Evolutionary conservation across 495 filamentous ascomycete species (phyloP), one percentile per base, ranked within the genome.

Genomic region (Hypomontagnella submonticulosa): DNA sequence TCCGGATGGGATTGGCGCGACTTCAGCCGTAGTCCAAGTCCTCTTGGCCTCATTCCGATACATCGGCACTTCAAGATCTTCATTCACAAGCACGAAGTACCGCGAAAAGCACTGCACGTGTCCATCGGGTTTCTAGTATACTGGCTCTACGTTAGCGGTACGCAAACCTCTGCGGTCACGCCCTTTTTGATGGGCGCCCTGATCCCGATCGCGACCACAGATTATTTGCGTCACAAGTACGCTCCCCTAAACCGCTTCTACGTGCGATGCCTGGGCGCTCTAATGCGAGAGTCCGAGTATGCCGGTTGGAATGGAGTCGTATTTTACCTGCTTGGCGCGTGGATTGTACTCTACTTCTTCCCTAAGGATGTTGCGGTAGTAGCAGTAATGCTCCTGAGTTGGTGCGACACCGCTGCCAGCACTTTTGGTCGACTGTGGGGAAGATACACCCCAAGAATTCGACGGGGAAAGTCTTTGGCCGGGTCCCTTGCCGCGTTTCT

Each of bases 201-300:
- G 5, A 81, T 99, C n/a, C 96, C 95, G 6, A 95, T 98, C 72
- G 88, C 89, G 34, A 82, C 82, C n/a, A 85, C 87, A 15, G 95
- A 99, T 71, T 75, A 92, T 47, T 73, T 95, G 46, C 92, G 95
- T 20, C 92, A 96, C 76, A 88, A 86, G 62, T 92, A 85, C 56
- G 85, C 88, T 34, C 81, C 86, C 1, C 84, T 99, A 73, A 99
- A 99, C 74, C 84, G 87, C 18, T 65, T 97, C 27, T 99, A 99
- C 72, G 93, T 97, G 60, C 85, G 83, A 27, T 86, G 85, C 34
- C 71, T 97, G 15, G 95, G 95, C 33, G 91, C 92, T 11, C 81
- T 98, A 57, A 99, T 99, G 95, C 90, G 95, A 54, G 95, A 99
- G 80, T 91, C 88, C 54, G 95, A 99, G 77, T 96, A 93, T 53